Evolutionary conservation across 148 eudicot genomes (phyloP).

Genomic region (Heliosperma pusillum): DNA sequence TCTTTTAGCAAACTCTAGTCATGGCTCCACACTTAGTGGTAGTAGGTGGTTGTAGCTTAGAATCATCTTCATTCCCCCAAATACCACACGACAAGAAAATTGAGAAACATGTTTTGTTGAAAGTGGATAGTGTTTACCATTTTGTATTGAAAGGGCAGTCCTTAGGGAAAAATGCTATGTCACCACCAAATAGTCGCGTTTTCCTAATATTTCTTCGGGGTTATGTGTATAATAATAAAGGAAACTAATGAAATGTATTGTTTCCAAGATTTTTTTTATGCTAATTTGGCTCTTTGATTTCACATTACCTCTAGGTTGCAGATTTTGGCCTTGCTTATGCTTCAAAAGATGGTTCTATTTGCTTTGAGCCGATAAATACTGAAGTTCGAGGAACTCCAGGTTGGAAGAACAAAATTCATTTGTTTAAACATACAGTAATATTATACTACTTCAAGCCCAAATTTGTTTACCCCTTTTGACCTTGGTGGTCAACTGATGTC

Average conservation of each 20-base stretch:
- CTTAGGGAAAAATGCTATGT: slow-evolving; percentile 3
- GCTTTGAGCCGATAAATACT: slow-evolving; percentile 85
- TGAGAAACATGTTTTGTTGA: neutral
- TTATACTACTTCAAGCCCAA: neutral
- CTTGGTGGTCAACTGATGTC: neutral
- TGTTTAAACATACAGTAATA: neutral
- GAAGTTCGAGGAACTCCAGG: slow-evolving; percentile 98
- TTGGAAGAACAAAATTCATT: slow-evolving; percentile 20
- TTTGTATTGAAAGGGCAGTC: neutral
- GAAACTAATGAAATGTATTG: neutral
- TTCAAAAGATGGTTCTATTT: slow-evolving; percentile 82
- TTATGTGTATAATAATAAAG: neutral
- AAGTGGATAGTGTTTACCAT: neutral
- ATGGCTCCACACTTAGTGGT: neutral
- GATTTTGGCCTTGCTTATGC: slow-evolving; percentile 97
- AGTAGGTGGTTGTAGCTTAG: neutral
- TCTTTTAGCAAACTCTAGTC: neutral
- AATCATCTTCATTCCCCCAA: neutral
- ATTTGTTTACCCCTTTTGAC: neutral
- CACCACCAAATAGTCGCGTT: neutral
- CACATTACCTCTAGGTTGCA: slow-evolving; percentile 60
- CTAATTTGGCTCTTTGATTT: neutral
- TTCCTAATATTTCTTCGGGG: neutral
- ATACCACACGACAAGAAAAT: neutral
- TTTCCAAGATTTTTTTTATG: neutral